Conservation (phyloP, 2,329 filamentous ascomycete genomes). For the Curvularia eragrostidis region DNA sequence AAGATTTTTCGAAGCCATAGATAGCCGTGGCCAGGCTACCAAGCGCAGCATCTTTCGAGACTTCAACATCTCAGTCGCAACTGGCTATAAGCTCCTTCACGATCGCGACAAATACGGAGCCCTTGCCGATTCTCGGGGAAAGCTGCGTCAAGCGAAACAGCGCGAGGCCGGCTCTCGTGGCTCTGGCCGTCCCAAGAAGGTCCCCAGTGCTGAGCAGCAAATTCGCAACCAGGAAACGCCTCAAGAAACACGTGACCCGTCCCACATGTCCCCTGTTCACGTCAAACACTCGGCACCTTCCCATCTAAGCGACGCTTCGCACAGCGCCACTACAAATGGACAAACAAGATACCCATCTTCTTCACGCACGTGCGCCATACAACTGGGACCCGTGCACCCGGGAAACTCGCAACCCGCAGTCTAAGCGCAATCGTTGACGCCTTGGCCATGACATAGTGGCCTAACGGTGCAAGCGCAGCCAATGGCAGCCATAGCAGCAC, state of each 20-base stretch:
- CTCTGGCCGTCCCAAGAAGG: not conserved
- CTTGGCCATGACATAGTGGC: constrained; percentile 6
- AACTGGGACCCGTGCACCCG: constrained; percentile 9
- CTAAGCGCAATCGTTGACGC: constrained; percentile 11
- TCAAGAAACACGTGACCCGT: not conserved
- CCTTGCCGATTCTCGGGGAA: not conserved
- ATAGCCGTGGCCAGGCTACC: not conserved
- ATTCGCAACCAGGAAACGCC: constrained; percentile 7
- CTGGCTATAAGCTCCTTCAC: not conserved
- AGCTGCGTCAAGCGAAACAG: not conserved
- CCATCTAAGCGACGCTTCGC: constrained; percentile 2
- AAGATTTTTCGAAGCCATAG: constrained; percentile 1
- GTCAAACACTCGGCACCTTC: constrained; percentile 1
- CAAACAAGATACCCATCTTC: not conserved
- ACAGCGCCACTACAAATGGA: constrained; percentile 11
- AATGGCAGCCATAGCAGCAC: constrained; percentile 6
- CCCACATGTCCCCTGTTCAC: not conserved
- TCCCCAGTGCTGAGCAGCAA: not conserved
- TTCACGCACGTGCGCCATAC: constrained; percentile 6
- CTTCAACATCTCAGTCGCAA: not conserved
- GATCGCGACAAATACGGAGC: not conserved
- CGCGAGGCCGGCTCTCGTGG: not conserved
- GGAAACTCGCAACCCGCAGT: not conserved
- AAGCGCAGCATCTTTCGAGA: not conserved
- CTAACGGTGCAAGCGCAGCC: constrained; percentile 15